phyloP scores from a whole-genome alignment of 208 protist genomes.

The Leishmania braziliensis region DNA sequence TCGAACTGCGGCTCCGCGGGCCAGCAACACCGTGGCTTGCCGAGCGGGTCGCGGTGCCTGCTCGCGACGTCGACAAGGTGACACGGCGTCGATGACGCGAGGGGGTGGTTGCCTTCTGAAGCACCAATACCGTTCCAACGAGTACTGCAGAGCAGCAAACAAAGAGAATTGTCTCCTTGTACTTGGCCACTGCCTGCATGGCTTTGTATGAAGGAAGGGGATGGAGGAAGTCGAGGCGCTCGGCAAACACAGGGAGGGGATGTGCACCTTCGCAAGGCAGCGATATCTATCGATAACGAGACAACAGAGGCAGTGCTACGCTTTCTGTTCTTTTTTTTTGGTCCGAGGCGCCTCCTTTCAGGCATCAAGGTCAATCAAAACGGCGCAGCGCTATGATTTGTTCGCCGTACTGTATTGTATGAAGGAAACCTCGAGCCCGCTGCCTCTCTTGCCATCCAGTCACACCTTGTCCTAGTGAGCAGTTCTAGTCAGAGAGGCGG shows the following conservation, averaged over 20 bases:
- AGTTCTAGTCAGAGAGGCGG: not conserved
- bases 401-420: not conserved
- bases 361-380: not conserved
- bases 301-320: not conserved
- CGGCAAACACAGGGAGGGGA: no score
- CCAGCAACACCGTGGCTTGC: conserved; percentile 16
- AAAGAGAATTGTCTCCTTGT: conserved; percentile 58
- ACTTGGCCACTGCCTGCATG: conserved; percentile 18
- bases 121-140: conserved; percentile 40
- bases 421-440: not conserved
- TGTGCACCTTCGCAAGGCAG: no score
- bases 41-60: conserved; percentile 13
- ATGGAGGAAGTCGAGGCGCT: not conserved
- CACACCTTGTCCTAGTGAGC: not conserved
- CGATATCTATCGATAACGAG: not conserved
- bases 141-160: conserved; percentile 34
- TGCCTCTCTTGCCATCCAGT: not conserved
- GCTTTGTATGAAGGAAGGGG: not conserved
- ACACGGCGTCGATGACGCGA: conserved; percentile 32
- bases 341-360: not conserved
- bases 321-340: not conserved
- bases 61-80: conserved; percentile 21
- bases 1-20: conserved; percentile 26
- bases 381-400: not conserved
- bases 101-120: conserved; percentile 60